Evolutionary conservation across 306 rosid species (phyloP), one percentile per base, ranked within the genome.

Genomic region (Cicer cuneatum): DNA sequence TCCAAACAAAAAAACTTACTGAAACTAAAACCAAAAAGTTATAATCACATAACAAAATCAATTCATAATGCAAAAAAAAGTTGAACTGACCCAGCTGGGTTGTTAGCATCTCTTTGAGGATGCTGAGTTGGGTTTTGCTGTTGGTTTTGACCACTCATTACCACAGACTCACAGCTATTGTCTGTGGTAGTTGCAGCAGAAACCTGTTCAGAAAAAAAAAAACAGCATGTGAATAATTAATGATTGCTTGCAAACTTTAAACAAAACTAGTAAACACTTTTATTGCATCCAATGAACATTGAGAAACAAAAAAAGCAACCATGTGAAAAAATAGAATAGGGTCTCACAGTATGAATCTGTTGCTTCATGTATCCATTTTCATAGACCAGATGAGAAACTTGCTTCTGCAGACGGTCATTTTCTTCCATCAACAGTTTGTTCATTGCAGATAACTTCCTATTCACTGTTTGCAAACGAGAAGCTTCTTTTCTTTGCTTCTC

Each of bases 121-220:
- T 87, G 98, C 96, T 88, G 96, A 86, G 94, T 84, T 94, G 95
- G 96, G 91, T 91, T 94, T 85, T 86, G 97, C 94, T 94, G 97
- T 87, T 89, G 97, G 52, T 86, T 85, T 84, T 93, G 98, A 94
- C 98, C 98, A 81, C 90, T 94, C 95, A 94, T 83, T 85, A 94
- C 98, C 90, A 94, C 98, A 86, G 98, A 94, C 91, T 94, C 97
- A 83, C 98, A 94, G 92, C 97, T 94, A 85, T 86, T 90, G 88
- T 94, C 97, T 75, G 98, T 91, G 80, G 98, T 91, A 83, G 97
- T 91, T 59, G 91, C 87, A 59, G 91, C 93, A 82, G 97, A 83
- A 43, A 85, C 88, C 98, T 94, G 67, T 51, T 49, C 49, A 78
- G 10, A 14, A 29, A 33, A 1, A 66, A 14, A 66, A 48, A 16